Evolutionary conservation across 2,329 filamentous ascomycete genomes (phyloP).

Genomic region (Alternaria hordeiaustralica): DNA sequence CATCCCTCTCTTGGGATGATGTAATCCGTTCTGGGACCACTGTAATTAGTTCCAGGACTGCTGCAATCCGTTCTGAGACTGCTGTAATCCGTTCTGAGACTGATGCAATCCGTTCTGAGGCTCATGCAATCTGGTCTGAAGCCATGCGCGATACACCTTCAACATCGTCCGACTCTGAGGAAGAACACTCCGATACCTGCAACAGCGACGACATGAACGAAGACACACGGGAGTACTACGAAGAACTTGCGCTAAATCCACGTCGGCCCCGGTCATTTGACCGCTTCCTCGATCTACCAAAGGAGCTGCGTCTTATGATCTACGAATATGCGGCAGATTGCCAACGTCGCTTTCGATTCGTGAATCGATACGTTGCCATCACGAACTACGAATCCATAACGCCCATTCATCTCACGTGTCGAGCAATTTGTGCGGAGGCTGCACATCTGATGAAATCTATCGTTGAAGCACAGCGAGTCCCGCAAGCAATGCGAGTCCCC

Average conservation of each 20-base stretch:
- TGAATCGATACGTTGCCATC: not conserved
- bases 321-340: not conserved
- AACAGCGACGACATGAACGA: not conserved
- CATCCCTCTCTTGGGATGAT: not conserved
- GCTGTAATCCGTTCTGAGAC: not conserved
- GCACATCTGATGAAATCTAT: not conserved
- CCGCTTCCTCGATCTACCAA: constrained; percentile 1
- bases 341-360: not conserved
- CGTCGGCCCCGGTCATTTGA: not conserved
- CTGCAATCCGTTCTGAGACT: not conserved
- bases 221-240: not conserved
- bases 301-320: constrained; percentile 4
- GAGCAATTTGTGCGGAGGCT: not conserved
- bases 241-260: not conserved
- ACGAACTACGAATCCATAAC: not conserved
- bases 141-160: not conserved
- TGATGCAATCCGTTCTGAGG: not conserved
- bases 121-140: not conserved
- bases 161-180: not conserved
- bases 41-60: not conserved
- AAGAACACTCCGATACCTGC: not conserved
- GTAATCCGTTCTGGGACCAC: not conserved
- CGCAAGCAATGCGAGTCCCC: not conserved
- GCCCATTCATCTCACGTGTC: not conserved
- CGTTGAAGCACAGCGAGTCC: not conserved